Conservation (phyloP, 176 grass and related monocot genomes). For the Zea luxurians region DNA sequence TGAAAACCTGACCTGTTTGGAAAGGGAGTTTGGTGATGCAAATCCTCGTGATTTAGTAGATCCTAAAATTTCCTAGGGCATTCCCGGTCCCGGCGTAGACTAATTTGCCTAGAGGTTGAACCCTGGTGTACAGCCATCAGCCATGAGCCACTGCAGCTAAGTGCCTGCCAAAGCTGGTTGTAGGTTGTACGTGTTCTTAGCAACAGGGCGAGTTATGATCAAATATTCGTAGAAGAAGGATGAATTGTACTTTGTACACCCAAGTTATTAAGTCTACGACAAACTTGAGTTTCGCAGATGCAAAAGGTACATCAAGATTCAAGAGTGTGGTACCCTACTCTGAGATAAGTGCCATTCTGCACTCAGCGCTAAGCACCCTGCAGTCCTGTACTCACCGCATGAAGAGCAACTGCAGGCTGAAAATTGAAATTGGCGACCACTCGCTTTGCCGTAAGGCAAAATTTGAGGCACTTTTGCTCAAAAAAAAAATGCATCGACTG, state of each 20-base stretch:
- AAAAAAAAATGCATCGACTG: conserved; percentile 24
- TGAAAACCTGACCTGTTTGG: background rate
- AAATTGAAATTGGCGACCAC: background rate
- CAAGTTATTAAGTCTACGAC: background rate
- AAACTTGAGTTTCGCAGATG: background rate
- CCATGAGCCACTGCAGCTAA: background rate
- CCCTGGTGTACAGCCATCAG: background rate
- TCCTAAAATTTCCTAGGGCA: background rate
- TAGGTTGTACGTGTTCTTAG: background rate
- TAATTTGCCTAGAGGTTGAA: background rate
- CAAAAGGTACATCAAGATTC: background rate
- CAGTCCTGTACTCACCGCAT: background rate
- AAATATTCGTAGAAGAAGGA: background rate
- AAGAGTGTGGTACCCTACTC: background rate
- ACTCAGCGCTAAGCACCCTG: background rate
- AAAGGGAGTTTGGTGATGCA: background rate
- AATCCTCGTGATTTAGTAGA: background rate
- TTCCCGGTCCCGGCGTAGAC: background rate
- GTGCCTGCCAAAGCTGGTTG: background rate
- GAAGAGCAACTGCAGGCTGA: background rate
- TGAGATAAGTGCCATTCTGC: background rate
- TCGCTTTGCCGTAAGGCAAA: conserved; percentile 9
- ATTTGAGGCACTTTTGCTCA: conserved; percentile 19
- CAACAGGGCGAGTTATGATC: background rate
- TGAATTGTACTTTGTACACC: background rate